Conservation (phyloP, 768 basidiomycete species). For the Fistulinella prunicolor region DNA sequence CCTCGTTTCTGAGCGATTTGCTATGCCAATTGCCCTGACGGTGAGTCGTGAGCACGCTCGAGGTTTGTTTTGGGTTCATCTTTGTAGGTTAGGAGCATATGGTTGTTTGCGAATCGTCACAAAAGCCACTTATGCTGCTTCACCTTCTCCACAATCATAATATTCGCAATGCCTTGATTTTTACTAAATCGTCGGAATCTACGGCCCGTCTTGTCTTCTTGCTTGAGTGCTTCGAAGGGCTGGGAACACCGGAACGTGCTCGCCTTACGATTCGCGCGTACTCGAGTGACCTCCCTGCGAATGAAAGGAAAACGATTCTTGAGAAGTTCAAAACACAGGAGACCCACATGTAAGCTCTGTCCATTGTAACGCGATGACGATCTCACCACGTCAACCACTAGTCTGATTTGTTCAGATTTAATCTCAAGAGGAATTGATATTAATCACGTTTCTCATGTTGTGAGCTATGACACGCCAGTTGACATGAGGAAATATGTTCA, state of each 20-base stretch:
- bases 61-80: neutral
- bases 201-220: constrained; percentile 78
- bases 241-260: constrained; percentile 25
- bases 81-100: constrained; percentile 70
- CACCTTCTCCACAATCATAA: constrained; percentile 67
- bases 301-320: constrained; percentile 73
- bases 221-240: constrained; percentile 75
- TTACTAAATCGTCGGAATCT: constrained; percentile 96
- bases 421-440: constrained; percentile 96
- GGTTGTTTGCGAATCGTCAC: constrained; percentile 70
- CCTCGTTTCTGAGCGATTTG: constrained; percentile 70
- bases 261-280: constrained; percentile 62
- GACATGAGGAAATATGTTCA: constrained; percentile 99
- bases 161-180: constrained; percentile 76
- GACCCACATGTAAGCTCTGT: constrained; percentile 69
- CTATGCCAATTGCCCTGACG: constrained; percentile 74
- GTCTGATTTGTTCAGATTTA: constrained; percentile 94
- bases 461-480: constrained; percentile 94
- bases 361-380: neutral
- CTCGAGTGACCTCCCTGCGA: constrained; percentile 77
- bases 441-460: constrained; percentile 85
- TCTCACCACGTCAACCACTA: constrained; percentile 31
- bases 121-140: constrained; percentile 89
- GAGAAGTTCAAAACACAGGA: constrained; percentile 79
- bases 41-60: constrained; percentile 39